phyloP scores from a whole-genome alignment of 768 basidiomycete genomes.

The Pisolithus albus region DNA sequence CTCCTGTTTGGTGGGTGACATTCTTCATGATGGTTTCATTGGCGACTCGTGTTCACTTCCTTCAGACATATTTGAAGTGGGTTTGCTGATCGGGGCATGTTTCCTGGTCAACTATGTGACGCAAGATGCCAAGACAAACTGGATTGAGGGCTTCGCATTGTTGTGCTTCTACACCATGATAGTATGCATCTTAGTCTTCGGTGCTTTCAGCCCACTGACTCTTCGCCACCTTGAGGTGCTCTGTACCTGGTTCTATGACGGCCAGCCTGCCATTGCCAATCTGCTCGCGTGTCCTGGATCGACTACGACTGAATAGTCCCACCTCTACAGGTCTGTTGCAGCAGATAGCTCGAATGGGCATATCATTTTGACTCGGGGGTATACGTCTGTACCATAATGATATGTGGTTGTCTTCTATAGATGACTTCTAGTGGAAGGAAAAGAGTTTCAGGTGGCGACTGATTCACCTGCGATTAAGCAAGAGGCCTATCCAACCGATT shows the following conservation, averaged over 20 bases:
- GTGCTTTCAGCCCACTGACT: not conserved
- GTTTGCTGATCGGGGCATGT: slow-evolving; percentile 55
- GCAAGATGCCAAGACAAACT: slow-evolving; percentile 73
- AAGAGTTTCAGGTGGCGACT: not conserved
- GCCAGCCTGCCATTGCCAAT: slow-evolving; percentile 48
- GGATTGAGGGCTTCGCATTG: slow-evolving; percentile 66
- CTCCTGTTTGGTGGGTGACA: slow-evolving; percentile 56
- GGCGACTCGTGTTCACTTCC: not conserved
- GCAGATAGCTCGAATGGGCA: no score
- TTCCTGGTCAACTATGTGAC: slow-evolving; percentile 79
- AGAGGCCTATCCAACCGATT: slow-evolving; percentile 18
- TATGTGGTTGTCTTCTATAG: not conserved
- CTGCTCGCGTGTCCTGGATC: slow-evolving; percentile 31
- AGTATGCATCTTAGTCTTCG: slow-evolving; percentile 27
- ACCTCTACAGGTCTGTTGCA: no score
- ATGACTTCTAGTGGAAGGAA: not conserved
- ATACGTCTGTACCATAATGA: not conserved
- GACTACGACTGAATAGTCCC: no score
- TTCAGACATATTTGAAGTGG: slow-evolving; percentile 65
- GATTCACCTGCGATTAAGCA: not conserved
- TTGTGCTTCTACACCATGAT: slow-evolving; percentile 65
- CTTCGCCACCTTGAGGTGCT: slow-evolving; percentile 36
- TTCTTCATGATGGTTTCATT: not conserved
- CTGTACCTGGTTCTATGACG: slow-evolving; percentile 63
- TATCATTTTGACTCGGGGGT: no score